Conservation (phyloP, 2,329 filamentous ascomycete genomes). For the Trichoderma brevicompactum region DNA sequence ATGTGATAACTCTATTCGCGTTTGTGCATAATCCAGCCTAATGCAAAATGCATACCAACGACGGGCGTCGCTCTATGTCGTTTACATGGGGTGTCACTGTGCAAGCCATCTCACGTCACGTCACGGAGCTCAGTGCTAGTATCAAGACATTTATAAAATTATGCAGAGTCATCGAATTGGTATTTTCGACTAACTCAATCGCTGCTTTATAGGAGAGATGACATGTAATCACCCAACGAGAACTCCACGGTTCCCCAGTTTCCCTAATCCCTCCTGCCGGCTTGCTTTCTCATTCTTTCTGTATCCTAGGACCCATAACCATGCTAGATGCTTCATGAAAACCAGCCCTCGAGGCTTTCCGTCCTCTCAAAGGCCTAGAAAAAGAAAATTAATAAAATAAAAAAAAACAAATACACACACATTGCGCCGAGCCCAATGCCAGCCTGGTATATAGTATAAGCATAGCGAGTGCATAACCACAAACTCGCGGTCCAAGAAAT, state of each 20-base stretch:
- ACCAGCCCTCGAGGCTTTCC: slow-evolving; percentile 18
- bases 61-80: too few species aligned
- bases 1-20: too few species aligned
- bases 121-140: too few species aligned
- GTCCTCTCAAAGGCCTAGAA: slow-evolving; percentile 16
- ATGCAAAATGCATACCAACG: too few species aligned
- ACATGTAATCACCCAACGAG: slow-evolving; percentile 3
- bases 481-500: slow-evolving; percentile 15
- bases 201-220: background rate
- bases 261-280: background rate
- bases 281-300: slow-evolving; percentile 12
- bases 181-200: slow-evolving; percentile 5
- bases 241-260: background rate
- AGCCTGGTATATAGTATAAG: slow-evolving; percentile 32
- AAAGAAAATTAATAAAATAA: background rate
- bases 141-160: too few species aligned
- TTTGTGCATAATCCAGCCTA: too few species aligned
- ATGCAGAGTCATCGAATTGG: slow-evolving; percentile 3
- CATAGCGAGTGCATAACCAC: slow-evolving; percentile 23
- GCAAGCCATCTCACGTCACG: too few species aligned
- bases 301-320: slow-evolving; percentile 5
- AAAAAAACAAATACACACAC: slow-evolving; percentile 22
- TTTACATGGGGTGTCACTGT: too few species aligned
- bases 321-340: slow-evolving; percentile 23
- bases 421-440: slow-evolving; percentile 30